Conservation (phyloP, 2,329 filamentous ascomycete genomes). For the Spiromastix sp. region DNA sequence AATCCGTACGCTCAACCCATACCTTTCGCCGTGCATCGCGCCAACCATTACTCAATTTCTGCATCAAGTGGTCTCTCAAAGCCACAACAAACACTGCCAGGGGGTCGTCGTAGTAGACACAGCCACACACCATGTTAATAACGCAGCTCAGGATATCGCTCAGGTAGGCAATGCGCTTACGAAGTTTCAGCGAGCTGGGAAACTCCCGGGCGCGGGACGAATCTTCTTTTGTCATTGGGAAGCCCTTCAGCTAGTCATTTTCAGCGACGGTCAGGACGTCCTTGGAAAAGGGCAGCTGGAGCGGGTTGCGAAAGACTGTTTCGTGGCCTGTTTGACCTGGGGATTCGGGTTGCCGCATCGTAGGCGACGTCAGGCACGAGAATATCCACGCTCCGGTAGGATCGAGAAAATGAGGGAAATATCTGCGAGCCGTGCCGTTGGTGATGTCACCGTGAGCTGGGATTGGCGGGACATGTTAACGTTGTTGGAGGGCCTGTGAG, state of each 20-base stretch:
- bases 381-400: not conserved
- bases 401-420: not conserved
- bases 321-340: conserved; percentile 26
- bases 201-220: conserved; percentile 13
- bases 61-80: not conserved
- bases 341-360: conserved; percentile 2
- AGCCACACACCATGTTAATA: conserved; percentile 1
- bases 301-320: conserved; percentile 15
- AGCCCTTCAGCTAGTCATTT: no score
- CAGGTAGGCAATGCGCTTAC: conserved; percentile 16
- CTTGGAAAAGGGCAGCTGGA: not conserved
- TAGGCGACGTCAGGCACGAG: not conserved
- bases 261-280: not conserved
- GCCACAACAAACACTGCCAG: not conserved
- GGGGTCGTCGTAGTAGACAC: conserved; percentile 22
- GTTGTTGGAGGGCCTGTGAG: no score
- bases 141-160: conserved; percentile 10
- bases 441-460: conserved; percentile 18
- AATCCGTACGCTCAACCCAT: no score
- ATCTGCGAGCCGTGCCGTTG: not conserved
- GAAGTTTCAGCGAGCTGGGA: conserved; percentile 12
- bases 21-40: no score
- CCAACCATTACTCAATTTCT: conserved; percentile 3
- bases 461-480: conserved; percentile 17
- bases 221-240: conserved; percentile 25